Conservation (phyloP, 176 grass and related monocot species). For the Secale cereale region DNA sequence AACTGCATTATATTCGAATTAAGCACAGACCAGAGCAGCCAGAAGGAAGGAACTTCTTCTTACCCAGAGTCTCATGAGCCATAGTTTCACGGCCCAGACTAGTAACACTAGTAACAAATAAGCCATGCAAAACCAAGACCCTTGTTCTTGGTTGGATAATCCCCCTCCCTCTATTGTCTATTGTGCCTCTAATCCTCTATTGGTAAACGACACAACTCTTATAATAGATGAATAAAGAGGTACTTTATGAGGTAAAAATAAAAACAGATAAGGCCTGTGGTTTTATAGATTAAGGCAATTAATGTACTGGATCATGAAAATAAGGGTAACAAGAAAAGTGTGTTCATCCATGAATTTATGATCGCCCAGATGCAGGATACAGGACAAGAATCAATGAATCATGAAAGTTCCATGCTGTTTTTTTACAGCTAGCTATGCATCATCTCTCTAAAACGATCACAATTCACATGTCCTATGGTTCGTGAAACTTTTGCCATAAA, state of each 20-base stretch:
- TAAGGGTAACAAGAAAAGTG: neutral
- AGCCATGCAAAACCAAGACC: neutral
- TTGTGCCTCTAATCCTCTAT: neutral
- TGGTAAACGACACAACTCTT: neutral
- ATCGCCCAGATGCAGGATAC: neutral
- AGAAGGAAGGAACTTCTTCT: neutral
- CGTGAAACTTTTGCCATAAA: neutral
- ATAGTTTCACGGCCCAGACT: neutral
- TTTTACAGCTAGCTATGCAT: neutral
- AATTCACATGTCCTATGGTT: neutral
- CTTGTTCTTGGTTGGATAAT: no score
- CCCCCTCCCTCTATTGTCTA: no score
- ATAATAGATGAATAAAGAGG: no score
- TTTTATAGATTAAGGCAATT: no score
- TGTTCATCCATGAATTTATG: neutral
- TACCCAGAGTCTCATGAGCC: neutral
- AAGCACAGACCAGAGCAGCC: neutral
- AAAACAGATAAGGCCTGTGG: no score
- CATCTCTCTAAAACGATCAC: neutral
- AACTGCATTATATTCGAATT: neutral
- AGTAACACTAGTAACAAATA: neutral
- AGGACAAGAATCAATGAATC: neutral
- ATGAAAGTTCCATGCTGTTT: neutral
- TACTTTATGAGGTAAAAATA: no score
- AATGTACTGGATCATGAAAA: neutral